phyloP scores from a whole-genome alignment of 306 rosid genomes.

The Quercus agrifolia region DNA sequence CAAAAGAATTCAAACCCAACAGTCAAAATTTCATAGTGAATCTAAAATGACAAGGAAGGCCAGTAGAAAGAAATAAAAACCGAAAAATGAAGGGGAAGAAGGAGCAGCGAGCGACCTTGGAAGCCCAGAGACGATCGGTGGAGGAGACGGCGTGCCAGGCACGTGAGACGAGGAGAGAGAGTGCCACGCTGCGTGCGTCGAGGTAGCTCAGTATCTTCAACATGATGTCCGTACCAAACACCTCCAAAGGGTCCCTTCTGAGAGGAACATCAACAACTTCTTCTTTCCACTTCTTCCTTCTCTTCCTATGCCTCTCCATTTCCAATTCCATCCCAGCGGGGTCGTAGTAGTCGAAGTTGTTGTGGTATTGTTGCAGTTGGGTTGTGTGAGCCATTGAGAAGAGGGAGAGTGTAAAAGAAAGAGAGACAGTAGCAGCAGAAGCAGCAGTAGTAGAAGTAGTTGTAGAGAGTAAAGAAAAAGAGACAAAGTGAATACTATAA shows the following conservation, averaged over 20 bases:
- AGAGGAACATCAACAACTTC: no score
- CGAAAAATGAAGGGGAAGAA: no score
- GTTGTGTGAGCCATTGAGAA: no score
- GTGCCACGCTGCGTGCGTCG: slow-evolving; percentile 48
- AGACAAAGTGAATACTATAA: no score
- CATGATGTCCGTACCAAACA: slow-evolving; percentile 31
- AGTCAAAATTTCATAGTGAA: no score
- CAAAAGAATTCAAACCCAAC: no score
- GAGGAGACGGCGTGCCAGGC: slow-evolving; percentile 43
- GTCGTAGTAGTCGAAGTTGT: no score
- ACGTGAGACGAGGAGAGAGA: slow-evolving; percentile 39
- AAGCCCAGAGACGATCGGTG: slow-evolving; percentile 34
- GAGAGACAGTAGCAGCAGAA: background rate
- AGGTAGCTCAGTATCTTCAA: slow-evolving; percentile 23
- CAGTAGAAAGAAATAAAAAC: no score
- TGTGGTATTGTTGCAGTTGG: no score
- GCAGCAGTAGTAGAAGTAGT: background rate
- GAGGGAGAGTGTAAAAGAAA: background rate
- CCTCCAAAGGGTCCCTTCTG: slow-evolving; percentile 29
- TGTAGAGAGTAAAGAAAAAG: background rate
- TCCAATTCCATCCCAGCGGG: no score
- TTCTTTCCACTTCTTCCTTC: background rate
- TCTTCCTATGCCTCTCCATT: background rate
- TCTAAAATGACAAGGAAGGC: no score
- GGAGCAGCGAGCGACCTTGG: slow-evolving; percentile 27